These are phyloP conservation scores for Candolleomyces efflorescens DNA, from an alignment of 768 basidiomycete genomes.

Conservation along the genomic window DNA sequence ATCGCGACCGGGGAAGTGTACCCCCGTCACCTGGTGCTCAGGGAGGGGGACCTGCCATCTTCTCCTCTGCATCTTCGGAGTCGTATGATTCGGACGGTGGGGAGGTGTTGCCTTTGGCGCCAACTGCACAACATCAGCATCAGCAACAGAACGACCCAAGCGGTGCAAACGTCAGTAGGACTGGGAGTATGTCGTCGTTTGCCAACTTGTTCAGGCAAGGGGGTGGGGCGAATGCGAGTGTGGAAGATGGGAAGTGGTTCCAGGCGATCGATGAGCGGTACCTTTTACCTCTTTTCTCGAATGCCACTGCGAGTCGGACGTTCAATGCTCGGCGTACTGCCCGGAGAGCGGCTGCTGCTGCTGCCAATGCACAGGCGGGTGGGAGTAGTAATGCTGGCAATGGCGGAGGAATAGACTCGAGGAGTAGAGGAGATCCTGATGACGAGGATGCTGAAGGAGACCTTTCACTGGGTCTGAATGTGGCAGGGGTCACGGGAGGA, in stretches of 20 bases:
- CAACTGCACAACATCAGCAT: constrained; percentile 33
- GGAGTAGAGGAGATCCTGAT: constrained; percentile 6
- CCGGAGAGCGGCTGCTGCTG: constrained; percentile 35
- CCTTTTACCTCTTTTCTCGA: constrained; percentile 87
- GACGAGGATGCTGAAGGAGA: background rate
- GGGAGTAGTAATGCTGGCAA: constrained; percentile 19
- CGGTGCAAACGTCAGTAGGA: constrained; percentile 3
- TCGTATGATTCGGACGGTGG: constrained; percentile 70
- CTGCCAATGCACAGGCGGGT: constrained; percentile 6
- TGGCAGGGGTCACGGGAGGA: background rate
- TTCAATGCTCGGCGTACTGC: constrained; percentile 72
- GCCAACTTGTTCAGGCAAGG: background rate
- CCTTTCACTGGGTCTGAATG: background rate
- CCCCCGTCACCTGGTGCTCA: constrained; percentile 16
- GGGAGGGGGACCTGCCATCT: constrained; percentile 30
- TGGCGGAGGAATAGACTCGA: constrained; percentile 7
- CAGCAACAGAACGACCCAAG: constrained; percentile 14
- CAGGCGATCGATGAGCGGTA: constrained; percentile 93
- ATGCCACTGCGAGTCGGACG: constrained; percentile 82
- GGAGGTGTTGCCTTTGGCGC: constrained; percentile 76
- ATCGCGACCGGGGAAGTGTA: constrained; percentile 12
- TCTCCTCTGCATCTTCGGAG: constrained; percentile 74
- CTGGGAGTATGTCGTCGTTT: background rate
- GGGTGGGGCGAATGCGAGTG: constrained; percentile 18
- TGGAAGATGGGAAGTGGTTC: constrained; percentile 92